These are phyloP conservation scores for Trichoderma sp. DNA, from an alignment of 2,329 filamentous ascomycete genomes.

Conservation along the genomic window DNA sequence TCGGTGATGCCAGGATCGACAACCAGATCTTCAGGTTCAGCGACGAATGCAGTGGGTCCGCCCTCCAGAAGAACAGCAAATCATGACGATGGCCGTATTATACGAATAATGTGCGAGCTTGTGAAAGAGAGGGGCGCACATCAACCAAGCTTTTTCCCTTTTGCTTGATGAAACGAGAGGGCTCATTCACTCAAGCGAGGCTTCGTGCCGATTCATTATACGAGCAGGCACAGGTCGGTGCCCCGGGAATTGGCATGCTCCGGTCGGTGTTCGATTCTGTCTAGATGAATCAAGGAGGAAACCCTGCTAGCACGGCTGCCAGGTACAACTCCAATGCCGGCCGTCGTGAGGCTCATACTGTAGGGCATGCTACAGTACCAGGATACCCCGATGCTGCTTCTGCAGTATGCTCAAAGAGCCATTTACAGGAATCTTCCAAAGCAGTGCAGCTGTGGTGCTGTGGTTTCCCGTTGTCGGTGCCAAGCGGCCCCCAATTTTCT, in stretches of 20 bases:
- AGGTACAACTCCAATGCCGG: neutral
- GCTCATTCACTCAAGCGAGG: neutral
- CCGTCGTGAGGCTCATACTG: slow-evolving; percentile 2
- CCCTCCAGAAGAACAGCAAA: slow-evolving; percentile 9
- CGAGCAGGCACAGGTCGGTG: neutral
- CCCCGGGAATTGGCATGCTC: slow-evolving; percentile 7
- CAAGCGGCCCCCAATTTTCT: neutral
- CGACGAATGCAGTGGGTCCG: slow-evolving; percentile 19
- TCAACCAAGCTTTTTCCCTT: slow-evolving; percentile 15
- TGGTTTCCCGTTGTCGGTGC: neutral
- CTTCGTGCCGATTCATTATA: neutral
- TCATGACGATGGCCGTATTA: slow-evolving; percentile 12
- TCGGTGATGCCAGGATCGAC: slow-evolving; percentile 19
- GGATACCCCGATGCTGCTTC: neutral
- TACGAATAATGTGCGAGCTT: neutral
- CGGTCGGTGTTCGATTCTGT: neutral
- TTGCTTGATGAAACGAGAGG: slow-evolving; percentile 6
- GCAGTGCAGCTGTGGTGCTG: neutral
- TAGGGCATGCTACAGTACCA: neutral
- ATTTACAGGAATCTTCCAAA: neutral
- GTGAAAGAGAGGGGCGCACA: slow-evolving; percentile 16
- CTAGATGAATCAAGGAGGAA: neutral
- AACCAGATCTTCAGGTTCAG: slow-evolving; percentile 28
- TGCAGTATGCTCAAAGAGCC: neutral
- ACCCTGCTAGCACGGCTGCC: neutral